A percentile compares a stretch with the other conserved stretches of the same genome.
These are phyloP conservation scores for Bonia amplexicaulis DNA, from an alignment of 176 grass and related monocot species.

Conservation along the genomic window DNA sequence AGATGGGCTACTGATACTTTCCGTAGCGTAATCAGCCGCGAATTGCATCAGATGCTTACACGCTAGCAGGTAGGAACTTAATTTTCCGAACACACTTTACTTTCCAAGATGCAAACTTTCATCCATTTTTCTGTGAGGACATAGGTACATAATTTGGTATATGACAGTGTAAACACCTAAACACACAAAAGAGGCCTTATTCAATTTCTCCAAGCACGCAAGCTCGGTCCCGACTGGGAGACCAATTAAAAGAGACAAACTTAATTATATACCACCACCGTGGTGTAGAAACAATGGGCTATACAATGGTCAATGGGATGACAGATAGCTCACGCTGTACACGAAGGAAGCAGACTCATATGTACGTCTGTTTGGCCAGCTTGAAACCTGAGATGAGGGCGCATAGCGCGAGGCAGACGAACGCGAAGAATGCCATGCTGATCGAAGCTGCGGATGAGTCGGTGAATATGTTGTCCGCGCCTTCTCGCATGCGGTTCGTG, in stretches of 20 bases:
- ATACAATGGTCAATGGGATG: not conserved
- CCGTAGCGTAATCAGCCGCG: not conserved
- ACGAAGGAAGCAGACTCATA: constrained; percentile 10
- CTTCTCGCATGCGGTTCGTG: constrained; percentile 76
- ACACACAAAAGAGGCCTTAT: not conserved
- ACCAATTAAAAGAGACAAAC: not conserved
- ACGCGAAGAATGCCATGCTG: constrained; percentile 92
- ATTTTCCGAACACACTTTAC: too few species aligned
- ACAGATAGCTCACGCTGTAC: not conserved
- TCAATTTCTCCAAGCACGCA: not conserved
- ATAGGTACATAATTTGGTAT: not conserved
- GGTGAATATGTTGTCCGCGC: constrained; percentile 62
- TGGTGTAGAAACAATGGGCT: not conserved
- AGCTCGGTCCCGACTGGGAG: not conserved
- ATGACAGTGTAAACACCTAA: not conserved
- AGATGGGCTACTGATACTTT: not conserved
- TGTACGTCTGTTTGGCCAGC: constrained; percentile 69
- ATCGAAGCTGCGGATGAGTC: constrained; percentile 84
- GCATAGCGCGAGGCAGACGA: constrained; percentile 64
- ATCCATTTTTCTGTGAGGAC: not conserved
- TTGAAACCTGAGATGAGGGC: constrained; percentile 81
- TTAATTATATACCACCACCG: not conserved
- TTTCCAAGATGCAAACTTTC: not conserved
- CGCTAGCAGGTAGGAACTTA: not conserved
- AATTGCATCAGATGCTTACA: not conserved